Evolutionary conservation across 305 asterid species (phyloP), one percentile per base, ranked within the genome.

Genomic region (Solanum aculeatissimum): DNA sequence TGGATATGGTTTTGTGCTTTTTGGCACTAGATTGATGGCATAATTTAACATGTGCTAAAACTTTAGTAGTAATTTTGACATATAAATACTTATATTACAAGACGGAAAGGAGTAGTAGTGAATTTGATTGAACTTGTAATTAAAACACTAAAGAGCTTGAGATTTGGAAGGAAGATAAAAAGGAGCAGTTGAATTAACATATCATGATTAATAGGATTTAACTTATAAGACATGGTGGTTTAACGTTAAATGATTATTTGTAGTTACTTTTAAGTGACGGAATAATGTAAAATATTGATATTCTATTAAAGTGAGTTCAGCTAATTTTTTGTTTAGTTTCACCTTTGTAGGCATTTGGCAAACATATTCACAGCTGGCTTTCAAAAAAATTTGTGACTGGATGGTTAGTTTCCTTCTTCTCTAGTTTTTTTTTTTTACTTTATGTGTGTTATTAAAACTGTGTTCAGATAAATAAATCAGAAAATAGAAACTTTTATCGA

Each of bases 351-450:
- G 89, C 91, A 16, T 81, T 88, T 80, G 84, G 88, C 86, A 88
- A 86, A 83, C 87, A 86, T 29, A 85, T 89, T 43, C 88, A 84
- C 45, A 89, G 91, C 83, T 89, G 91, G 91, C 87, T 87, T 8
- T 87, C 89, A 51, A 89, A 89, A 80, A 89, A 89, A 82, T 85
- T 89, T 80, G 86, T 89, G 81, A 83, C 85, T 11, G 90, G 91
- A 84, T 89, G 90, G 91, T 89, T 10, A 70, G 91, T 87, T 55
- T 69, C 57, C 19, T 66, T 53, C 13, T 58, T n/a, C 72, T 55
- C 35, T 57, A 21, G 2, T n/a, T 57, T 57, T 6, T 53, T 55
- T n/a, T 54, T 10, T 4, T 58, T 3, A 60, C 12, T 21, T 58
- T 21, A 60, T 23, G 12, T 23, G 1, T 60, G 16, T 60, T 60